These are phyloP conservation scores for Verticillium albo-atrum DNA, from an alignment of 2,329 filamentous ascomycete species.

Conservation along the genomic window DNA sequence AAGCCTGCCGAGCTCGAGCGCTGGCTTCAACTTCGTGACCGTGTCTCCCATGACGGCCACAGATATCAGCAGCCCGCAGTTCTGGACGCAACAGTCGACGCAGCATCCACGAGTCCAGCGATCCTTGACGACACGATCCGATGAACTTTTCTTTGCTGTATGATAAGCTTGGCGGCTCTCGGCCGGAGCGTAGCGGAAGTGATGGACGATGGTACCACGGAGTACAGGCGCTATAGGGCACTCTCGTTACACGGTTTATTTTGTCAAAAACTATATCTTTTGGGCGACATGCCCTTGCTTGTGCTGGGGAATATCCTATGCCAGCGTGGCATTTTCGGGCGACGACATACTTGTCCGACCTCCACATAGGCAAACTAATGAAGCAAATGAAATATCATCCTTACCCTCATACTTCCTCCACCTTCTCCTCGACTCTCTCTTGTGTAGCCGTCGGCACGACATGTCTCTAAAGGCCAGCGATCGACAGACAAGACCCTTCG, in stretches of 20 bases:
- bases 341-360: too few species aligned
- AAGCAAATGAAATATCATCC: too few species aligned
- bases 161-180: not conserved
- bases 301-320: too few species aligned
- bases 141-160: constrained; percentile 30
- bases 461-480: not conserved
- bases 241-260: not conserved
- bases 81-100: not conserved
- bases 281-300: too few species aligned
- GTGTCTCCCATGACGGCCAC: constrained; percentile 14
- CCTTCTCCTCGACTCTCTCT: not conserved
- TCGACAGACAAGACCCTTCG: not conserved
- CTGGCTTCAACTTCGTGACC: not conserved
- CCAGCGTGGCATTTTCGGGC: too few species aligned
- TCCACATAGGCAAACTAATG: too few species aligned
- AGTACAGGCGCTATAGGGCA: not conserved
- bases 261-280: too few species aligned
- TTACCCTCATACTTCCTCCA: too few species aligned
- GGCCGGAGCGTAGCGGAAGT: not conserved
- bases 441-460: not conserved
- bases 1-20: constrained; percentile 7
- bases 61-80: constrained; percentile 7
- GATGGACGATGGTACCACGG: not conserved
- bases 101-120: constrained; percentile 20
- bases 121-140: constrained; percentile 34